Evolutionary conservation across 1,139 yeast genomes (phyloP).

Genomic region (Kurtzmaniella quercitrusa): DNA sequence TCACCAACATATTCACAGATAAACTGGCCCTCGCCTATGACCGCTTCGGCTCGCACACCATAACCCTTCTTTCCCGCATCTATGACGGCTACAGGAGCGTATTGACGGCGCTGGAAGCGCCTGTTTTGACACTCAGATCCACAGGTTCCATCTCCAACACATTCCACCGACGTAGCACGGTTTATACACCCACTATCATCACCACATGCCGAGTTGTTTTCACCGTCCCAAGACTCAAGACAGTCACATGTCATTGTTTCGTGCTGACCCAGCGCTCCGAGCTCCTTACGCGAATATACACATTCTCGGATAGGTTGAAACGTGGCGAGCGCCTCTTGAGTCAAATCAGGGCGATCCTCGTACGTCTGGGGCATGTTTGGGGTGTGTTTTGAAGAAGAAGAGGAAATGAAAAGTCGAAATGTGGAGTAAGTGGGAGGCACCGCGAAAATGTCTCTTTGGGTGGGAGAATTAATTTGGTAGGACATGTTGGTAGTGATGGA

Average conservation of each 20-base stretch:
- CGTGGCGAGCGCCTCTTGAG: slow-evolving; percentile 62
- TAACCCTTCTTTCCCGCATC: slow-evolving; percentile 83
- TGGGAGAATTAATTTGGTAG: no score
- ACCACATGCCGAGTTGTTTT: slow-evolving; percentile 68
- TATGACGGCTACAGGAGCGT: slow-evolving; percentile 72
- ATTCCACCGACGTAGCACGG: slow-evolving; percentile 86
- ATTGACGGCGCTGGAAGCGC: slow-evolving; percentile 73
- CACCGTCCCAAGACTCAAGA: slow-evolving; percentile 42
- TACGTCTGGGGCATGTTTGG: slow-evolving; percentile 30
- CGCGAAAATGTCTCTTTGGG: neutral
- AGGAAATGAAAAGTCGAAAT: neutral
- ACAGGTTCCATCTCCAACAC: slow-evolving; percentile 67
- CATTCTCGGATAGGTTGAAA: slow-evolving; percentile 58
- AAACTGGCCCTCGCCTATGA: slow-evolving; percentile 60
- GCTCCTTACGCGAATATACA: slow-evolving; percentile 51
- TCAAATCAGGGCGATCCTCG: slow-evolving; percentile 50
- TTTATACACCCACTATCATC: slow-evolving; percentile 89
- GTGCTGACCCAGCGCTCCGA: slow-evolving; percentile 66
- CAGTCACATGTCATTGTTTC: slow-evolving; percentile 93
- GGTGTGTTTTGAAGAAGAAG: neutral
- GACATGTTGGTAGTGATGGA: neutral
- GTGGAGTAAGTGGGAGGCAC: slow-evolving; percentile 1
- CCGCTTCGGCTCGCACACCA: slow-evolving; percentile 71
- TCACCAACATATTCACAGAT: slow-evolving; percentile 94
- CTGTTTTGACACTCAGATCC: slow-evolving; percentile 83